phyloP scores from a whole-genome alignment of 176 grass and related monocot genomes.

The Neostapfia colusana region DNA sequence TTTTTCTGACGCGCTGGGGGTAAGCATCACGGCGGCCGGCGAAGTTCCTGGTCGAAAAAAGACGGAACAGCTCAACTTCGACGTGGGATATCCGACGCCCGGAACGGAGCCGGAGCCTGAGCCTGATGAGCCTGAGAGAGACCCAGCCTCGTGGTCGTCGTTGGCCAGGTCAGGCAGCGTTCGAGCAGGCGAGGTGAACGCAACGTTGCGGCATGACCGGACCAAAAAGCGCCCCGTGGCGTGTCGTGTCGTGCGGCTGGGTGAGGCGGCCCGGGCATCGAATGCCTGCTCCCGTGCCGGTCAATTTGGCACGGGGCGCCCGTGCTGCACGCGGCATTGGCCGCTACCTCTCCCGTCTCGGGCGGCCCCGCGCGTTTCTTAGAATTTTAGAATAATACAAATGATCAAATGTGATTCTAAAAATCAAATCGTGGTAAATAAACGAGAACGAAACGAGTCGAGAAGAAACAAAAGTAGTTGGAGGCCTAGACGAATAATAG shows the following conservation, averaged over 20 bases:
- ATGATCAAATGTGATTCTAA: no score
- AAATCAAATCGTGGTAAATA: no score
- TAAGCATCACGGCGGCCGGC: neutral
- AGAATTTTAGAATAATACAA: no score
- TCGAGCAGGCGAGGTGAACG: no score
- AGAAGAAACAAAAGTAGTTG: constrained; percentile 9
- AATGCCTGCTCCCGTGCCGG: neutral
- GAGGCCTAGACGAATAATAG: constrained; percentile 12
- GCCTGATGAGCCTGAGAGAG: neutral
- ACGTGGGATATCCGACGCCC: neutral
- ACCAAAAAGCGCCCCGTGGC: neutral
- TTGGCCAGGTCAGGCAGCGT: neutral
- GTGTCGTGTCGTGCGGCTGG: neutral
- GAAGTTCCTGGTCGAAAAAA: neutral
- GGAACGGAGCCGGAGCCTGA: no score
- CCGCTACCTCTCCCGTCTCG: neutral
- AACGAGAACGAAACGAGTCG: no score
- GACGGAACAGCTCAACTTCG: neutral
- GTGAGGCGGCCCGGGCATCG: neutral
- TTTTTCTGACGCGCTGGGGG: neutral
- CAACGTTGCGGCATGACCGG: neutral
- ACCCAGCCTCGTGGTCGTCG: neutral
- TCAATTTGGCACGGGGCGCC: constrained; percentile 7
- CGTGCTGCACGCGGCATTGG: constrained; percentile 3
- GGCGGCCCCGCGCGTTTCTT: neutral